Conservation (phyloP, 352 stramenopile species). For the Phytophthora crassamura region DNA sequence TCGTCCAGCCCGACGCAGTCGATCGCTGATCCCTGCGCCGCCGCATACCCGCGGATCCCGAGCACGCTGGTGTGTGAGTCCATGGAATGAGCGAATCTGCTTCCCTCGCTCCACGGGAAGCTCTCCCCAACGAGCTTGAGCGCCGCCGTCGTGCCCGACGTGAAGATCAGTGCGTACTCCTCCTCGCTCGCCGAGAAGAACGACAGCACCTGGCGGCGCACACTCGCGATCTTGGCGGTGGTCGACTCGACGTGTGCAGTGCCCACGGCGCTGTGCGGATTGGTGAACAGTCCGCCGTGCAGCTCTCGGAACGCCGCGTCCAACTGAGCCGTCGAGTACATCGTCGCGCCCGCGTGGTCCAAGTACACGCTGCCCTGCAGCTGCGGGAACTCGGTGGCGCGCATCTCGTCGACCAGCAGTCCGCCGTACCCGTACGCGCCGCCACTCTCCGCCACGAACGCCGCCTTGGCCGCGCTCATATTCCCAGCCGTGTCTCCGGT, state of each 20-base stretch:
- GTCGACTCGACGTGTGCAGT: slow-evolving; percentile 46
- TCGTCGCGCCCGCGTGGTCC: slow-evolving; percentile 86
- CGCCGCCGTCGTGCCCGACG: slow-evolving; percentile 77
- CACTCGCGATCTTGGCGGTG: slow-evolving; percentile 46
- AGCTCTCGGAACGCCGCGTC: slow-evolving; percentile 57
- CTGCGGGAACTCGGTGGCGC: slow-evolving; percentile 50
- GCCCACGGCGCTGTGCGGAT: slow-evolving; percentile 62
- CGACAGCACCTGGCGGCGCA: slow-evolving; percentile 56
- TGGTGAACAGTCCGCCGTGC: slow-evolving; percentile 58
- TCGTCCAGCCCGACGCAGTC: slow-evolving; percentile 47
- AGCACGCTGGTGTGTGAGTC: slow-evolving; percentile 83
- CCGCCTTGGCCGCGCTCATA: slow-evolving; percentile 27
- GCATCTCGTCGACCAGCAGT: slow-evolving; percentile 53
- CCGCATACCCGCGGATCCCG: slow-evolving; percentile 62
- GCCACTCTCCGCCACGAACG: slow-evolving; percentile 35
- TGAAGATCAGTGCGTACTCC: slow-evolving; percentile 87
- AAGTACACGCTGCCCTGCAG: slow-evolving; percentile 69
- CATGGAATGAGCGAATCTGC: slow-evolving; percentile 63
- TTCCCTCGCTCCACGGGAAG: slow-evolving; percentile 72
- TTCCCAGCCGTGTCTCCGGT: not conserved
- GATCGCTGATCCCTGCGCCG: slow-evolving; percentile 29
- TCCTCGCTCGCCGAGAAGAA: slow-evolving; percentile 77
- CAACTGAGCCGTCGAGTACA: slow-evolving; percentile 77
- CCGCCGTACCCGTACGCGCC: slow-evolving; percentile 44
- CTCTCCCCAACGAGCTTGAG: slow-evolving; percentile 86